phyloP scores from a whole-genome alignment of 768 basidiomycete species.

The Hericium alpestre region DNA sequence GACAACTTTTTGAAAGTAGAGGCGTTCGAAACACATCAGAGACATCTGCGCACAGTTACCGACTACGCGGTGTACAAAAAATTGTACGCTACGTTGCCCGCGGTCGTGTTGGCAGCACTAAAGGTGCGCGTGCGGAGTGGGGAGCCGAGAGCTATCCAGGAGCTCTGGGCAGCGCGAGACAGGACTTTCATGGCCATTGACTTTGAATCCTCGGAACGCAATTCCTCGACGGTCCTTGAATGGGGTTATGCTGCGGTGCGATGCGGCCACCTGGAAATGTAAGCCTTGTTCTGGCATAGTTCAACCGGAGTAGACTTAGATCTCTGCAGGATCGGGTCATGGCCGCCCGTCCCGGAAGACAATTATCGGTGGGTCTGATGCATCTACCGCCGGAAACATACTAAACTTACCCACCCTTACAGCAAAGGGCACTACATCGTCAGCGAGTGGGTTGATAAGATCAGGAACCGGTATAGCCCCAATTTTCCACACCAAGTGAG shows the following conservation, averaged over 20 bases:
- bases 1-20: constrained; percentile 61
- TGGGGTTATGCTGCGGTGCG: constrained; percentile 78
- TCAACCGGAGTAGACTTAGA: no score
- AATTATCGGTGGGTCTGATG: constrained; percentile 53
- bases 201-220: constrained; percentile 69
- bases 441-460: constrained; percentile 56
- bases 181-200: constrained; percentile 69
- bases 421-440: constrained; percentile 66
- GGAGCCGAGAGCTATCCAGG: constrained; percentile 50
- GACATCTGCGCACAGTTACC: constrained; percentile 61
- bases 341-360: constrained; percentile 67
- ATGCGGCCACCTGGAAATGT: constrained; percentile 63
- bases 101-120: constrained; percentile 51
- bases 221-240: constrained; percentile 56
- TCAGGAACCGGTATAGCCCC: constrained; percentile 49
- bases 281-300: constrained; percentile 16
- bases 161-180: constrained; percentile 59
- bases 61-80: constrained; percentile 64
- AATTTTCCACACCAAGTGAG: constrained; percentile 68
- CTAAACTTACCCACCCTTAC: constrained; percentile 11
- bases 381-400: background rate
- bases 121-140: constrained; percentile 57
- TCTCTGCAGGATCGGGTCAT: constrained; percentile 43
- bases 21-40: constrained; percentile 57
- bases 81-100: constrained; percentile 60